Evolutionary conservation across 805 yeast species (phyloP), one percentile per base, ranked within the genome.

Genomic region (Wickerhamiella lipophila): DNA sequence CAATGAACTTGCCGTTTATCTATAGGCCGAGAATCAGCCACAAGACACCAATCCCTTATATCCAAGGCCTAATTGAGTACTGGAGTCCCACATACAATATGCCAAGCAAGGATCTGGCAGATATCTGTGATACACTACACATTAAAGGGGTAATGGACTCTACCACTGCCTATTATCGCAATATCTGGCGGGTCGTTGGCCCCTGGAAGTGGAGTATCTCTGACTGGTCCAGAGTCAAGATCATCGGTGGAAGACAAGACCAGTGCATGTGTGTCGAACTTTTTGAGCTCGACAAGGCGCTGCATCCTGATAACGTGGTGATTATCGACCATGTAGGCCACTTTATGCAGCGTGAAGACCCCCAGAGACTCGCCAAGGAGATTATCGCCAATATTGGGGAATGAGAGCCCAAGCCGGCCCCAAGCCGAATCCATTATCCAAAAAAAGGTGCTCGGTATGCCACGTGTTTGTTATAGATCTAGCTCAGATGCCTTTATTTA

Each of bases 291-390:
- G 50, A 54, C 38, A 22, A 38, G 27, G 35, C 12, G n/a, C 23
- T 29, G 6, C 52, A 43, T 21, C 50, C 50, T 8, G 53, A 45
- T 18, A 39, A 49, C 23, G 54, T 58, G 3, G 50, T 18, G 18
- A 45, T 50, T 7, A 47, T 59, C n/a, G 46, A 50, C 3, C 52
- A 50, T 3, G 58, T 54, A 2, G 62, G 62, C 7, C 62, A 59
- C 39, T 59, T 59, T 47, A 49, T 58, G 56, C 61, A 58, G 19
- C 55, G 60, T 22, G 62, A 59, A 45, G 55, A 57, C 34, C 61
- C 62, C 1, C 43, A 32, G 30, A 36, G 34, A 39, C 47, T 59
- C 12, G 53, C 56, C 12, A 45, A 34, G 29, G 22, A 50, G 27
- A 46, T 52, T 11, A 32, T 46, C 19, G 47, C 49, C 2, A 42